phyloP scores from a whole-genome alignment of 2,329 filamentous ascomycete species.

The Periconia sp. region DNA sequence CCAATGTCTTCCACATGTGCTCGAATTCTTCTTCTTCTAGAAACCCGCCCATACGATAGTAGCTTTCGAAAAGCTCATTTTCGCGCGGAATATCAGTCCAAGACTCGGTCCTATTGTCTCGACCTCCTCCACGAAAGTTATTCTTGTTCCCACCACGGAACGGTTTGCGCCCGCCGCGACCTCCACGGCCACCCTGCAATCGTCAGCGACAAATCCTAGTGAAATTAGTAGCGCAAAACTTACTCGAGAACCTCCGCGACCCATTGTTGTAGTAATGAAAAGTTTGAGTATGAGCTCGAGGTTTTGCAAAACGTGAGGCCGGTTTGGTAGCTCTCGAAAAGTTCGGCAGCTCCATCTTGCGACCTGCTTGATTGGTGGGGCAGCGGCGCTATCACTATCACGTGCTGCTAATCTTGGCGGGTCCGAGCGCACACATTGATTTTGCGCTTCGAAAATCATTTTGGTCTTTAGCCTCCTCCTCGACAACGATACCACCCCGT shows the following conservation, averaged over 20 bases:
- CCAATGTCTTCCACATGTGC: conserved; percentile 81
- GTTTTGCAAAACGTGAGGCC: conserved; percentile 14
- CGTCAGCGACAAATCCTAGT: not conserved
- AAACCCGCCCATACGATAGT: conserved; percentile 72
- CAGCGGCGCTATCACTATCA: conserved; percentile 4
- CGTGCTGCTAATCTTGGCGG: conserved; percentile 22
- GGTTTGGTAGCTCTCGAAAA: conserved; percentile 24
- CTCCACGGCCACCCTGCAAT: not conserved
- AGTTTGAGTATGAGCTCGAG: conserved; percentile 1
- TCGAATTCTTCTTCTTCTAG: conserved; percentile 76
- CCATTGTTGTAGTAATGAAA: conserved; percentile 24
- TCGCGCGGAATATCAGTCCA: conserved; percentile 67
- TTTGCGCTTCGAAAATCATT: conserved; percentile 20
- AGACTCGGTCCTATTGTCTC: conserved; percentile 34
- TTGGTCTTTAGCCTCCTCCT: conserved; percentile 22
- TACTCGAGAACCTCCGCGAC: conserved; percentile 30
- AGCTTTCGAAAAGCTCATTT: conserved; percentile 83
- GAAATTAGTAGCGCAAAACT: conserved; percentile 8
- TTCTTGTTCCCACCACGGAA: conserved; percentile 33
- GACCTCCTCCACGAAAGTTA: conserved; percentile 22
- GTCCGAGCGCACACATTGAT: conserved; percentile 28
- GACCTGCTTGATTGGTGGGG: conserved; percentile 20
- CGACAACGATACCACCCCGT: conserved; percentile 21
- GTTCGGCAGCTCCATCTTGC: conserved; percentile 20
- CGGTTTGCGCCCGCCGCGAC: conserved; percentile 15